Evolutionary conservation across 2,329 filamentous ascomycete species (phyloP).

Genomic region (Claviceps sorghi): DNA sequence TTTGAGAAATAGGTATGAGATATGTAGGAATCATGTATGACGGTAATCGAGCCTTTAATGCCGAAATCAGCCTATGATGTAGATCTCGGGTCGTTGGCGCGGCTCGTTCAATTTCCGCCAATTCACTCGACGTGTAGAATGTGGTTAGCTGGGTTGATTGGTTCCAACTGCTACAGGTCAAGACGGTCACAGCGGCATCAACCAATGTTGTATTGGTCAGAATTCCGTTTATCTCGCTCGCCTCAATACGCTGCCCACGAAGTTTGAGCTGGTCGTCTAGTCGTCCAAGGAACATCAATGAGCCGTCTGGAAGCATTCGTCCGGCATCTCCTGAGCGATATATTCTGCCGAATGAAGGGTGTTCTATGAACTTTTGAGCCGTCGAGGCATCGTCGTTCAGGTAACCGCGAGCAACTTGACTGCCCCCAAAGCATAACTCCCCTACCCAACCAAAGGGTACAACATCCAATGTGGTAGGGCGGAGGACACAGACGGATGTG

Average conservation of each 20-base stretch:
- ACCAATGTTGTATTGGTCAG: constrained; percentile 39
- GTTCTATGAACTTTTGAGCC: constrained; percentile 50
- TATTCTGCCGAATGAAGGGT: constrained; percentile 54
- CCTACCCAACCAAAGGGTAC: constrained; percentile 60
- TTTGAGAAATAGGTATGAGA: constrained; percentile 50
- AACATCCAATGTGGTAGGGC: constrained; percentile 27
- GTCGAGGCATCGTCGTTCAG: constrained; percentile 51
- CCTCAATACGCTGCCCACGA: constrained; percentile 64
- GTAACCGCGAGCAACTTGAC: constrained; percentile 66
- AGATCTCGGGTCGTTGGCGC: constrained; percentile 21
- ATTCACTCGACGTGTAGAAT: constrained; percentile 46
- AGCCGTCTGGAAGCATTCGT: constrained; percentile 61
- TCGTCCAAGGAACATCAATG: constrained; percentile 57
- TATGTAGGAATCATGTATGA: constrained; percentile 67
- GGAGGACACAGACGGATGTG: constrained; percentile 57
- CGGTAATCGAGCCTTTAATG: constrained; percentile 44
- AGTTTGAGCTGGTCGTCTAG: constrained; percentile 72
- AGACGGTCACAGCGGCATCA: constrained; percentile 48
- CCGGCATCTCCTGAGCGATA: constrained; percentile 78
- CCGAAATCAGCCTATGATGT: constrained; percentile 35
- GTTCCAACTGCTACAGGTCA: constrained; percentile 29
- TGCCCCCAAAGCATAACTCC: constrained; percentile 75
- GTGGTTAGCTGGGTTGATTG: constrained; percentile 43
- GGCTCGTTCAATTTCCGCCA: constrained; percentile 17
- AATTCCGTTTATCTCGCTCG: constrained; percentile 56